phyloP scores from a whole-genome alignment of 352 stramenopile species.

The Phytophthora europaea region DNA sequence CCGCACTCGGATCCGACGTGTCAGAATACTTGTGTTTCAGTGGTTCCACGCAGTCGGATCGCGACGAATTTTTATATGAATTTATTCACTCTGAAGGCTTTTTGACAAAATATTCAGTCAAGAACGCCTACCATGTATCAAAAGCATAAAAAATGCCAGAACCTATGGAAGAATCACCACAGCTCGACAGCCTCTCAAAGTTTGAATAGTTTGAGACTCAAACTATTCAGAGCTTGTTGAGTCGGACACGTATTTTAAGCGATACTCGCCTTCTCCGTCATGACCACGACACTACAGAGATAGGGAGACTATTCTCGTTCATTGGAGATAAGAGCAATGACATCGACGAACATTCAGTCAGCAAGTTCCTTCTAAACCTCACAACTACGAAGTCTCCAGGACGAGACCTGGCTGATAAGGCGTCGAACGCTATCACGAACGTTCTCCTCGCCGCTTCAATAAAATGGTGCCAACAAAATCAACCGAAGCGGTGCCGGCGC shows the following conservation, averaged over 20 bases:
- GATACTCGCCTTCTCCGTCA: neutral
- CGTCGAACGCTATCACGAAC: neutral
- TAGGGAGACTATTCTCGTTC: neutral
- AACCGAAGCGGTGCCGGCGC: neutral
- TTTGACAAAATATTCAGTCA: no score
- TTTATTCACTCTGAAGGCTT: no score
- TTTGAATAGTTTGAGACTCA: no score
- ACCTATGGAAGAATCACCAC: no score
- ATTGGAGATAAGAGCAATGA: neutral
- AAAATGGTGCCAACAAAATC: slow-evolving; percentile 1
- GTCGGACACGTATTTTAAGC: neutral
- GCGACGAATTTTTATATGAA: no score
- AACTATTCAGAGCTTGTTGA: no score
- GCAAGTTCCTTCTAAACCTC: neutral
- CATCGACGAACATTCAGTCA: neutral
- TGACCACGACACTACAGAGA: neutral
- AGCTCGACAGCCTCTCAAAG: no score
- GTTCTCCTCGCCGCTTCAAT: neutral
- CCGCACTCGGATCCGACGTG: neutral
- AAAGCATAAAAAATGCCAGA: no score
- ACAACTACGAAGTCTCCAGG: neutral
- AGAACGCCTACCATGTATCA: no score
- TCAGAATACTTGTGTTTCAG: neutral
- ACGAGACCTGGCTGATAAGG: neutral
- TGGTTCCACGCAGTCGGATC: neutral